phyloP scores from a whole-genome alignment of 495 filamentous ascomycete species.

The Penicillium waksmanii region DNA sequence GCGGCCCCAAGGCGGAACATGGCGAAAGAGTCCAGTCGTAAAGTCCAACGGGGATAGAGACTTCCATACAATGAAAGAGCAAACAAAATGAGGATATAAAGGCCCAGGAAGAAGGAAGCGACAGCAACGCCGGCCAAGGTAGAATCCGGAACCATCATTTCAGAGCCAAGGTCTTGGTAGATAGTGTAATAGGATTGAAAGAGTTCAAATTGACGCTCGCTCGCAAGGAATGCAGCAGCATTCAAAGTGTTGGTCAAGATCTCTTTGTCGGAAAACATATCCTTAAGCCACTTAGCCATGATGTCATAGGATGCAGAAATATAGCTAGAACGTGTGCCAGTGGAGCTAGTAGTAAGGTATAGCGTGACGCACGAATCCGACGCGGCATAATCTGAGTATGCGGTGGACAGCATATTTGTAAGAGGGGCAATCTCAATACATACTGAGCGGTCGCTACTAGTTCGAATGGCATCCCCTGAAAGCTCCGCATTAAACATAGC shows the following conservation, averaged over 20 bases:
- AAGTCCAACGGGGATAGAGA: conserved; percentile 25
- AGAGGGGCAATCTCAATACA: background rate
- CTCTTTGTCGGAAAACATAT: background rate
- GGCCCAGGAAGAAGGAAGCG: conserved; percentile 6
- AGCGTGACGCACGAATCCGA: background rate
- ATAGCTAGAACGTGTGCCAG: background rate
- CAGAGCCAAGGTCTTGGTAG: conserved; percentile 12
- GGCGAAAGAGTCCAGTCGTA: conserved; percentile 30
- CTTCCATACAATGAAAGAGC: conserved; percentile 28
- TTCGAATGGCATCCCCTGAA: background rate
- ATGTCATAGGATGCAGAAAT: background rate
- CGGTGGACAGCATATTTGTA: background rate
- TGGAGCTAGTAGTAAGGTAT: background rate
- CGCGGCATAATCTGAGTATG: background rate
- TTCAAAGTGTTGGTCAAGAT: background rate
- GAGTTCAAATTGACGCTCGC: background rate
- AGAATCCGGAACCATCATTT: conserved; percentile 5
- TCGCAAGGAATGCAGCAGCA: background rate
- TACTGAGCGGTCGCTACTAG: background rate
- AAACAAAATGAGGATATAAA: conserved; percentile 15
- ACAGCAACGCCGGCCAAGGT: conserved; percentile 6
- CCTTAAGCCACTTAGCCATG: background rate
- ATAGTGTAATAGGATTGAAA: background rate
- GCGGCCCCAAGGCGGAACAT: conserved; percentile 35
- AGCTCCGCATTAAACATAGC: background rate